Base-by-base conservation (phyloP, 2,329 filamentous ascomycete species). In the Calonectria hongkongensis region DNA sequence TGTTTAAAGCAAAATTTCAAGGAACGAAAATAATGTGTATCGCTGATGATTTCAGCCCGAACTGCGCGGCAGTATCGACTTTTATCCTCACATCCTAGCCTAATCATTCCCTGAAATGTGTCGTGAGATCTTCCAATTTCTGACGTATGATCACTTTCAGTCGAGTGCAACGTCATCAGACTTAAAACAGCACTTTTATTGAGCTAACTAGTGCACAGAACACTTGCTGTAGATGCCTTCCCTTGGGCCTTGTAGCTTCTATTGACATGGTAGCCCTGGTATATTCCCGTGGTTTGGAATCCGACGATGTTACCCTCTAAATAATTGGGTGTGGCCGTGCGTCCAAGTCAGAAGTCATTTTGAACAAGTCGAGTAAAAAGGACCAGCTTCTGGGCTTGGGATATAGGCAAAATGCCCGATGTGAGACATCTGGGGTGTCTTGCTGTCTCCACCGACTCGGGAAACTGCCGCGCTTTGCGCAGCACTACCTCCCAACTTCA, bases 281-380 rank as follows among this genome's bases (percentile, higher is more conserved):
- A 41, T 60, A 25, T 41, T 60, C 54, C 54, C 33, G 33, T 21
- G 33, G 36, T n/a, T 36, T 18, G 13, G 39, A 60, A 41, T 41
- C 39, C 33, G 6, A 21, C 54, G 54, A 60, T 60, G 54, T 60
- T 28, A 60, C 54, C 54, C 54, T 60, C 4, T 60, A 13, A 15
- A 41, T 27, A 15, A 21, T 9, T 21, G 6, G 25, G 54, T 60
- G 36, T 60, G 54, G 54, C 36, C 54, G 33, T 41, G 39, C 39
- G 54, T 6, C 36, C 54, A 60, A 18, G 54, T 60, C 54, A 60
- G 54, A 60, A 60, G 54, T 33, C 54, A 16, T 27, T 25, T 28
- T 15, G 27, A 27, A 27, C 15, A 36, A 41, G n/a, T 36, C 7
- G 21, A 12, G 28, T 25, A 41, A 41, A 21, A 60, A 41, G 5